phyloP scores from a whole-genome alignment of 345 rosid genomes.

The Gossypium raimondii region DNA sequence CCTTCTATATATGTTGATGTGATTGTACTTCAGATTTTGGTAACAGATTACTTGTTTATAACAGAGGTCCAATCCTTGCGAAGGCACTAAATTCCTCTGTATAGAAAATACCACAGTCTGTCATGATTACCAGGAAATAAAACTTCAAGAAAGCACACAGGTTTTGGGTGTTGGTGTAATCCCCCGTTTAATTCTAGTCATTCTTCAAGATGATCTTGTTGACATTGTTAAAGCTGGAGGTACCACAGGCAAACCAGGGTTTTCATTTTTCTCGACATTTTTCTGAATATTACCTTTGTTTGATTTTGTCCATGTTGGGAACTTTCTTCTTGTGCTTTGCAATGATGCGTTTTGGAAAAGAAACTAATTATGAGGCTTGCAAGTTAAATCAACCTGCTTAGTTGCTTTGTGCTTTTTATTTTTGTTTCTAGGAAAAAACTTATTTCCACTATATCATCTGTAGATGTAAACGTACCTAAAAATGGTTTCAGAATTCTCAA shows the following conservation, averaged over 20 bases:
- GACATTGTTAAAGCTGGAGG: conserved; percentile 98
- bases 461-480: not conserved
- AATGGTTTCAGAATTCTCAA: not conserved
- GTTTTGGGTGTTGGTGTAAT: conserved; percentile 89
- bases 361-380: too few relatives aligned
- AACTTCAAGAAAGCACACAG: conserved; percentile 93
- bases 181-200: conserved; percentile 79
- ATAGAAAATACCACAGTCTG: conserved; percentile 61
- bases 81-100: conserved; percentile 66
- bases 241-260: conserved; percentile 24
- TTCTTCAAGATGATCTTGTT: conserved; percentile 88
- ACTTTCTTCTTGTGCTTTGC: not conserved
- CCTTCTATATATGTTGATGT: not conserved
- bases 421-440: not conserved
- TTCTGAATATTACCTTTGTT: not conserved
- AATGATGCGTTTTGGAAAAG: not conserved
- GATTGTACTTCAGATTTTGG: not conserved
- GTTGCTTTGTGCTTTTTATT: not conserved
- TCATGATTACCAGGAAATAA: conserved; percentile 94
- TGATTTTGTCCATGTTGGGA: not conserved
- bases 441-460: not conserved
- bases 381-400: not conserved
- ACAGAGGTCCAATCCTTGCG: conserved; percentile 68
- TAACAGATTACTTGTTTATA: conserved; percentile 20
- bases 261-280: not conserved